Percentiles rank a stretch among this genome's conserved stretches.
These are phyloP conservation scores for Beauveria asiatica DNA, from an alignment of 2,329 filamentous ascomycete species.

Conservation along the genomic window DNA sequence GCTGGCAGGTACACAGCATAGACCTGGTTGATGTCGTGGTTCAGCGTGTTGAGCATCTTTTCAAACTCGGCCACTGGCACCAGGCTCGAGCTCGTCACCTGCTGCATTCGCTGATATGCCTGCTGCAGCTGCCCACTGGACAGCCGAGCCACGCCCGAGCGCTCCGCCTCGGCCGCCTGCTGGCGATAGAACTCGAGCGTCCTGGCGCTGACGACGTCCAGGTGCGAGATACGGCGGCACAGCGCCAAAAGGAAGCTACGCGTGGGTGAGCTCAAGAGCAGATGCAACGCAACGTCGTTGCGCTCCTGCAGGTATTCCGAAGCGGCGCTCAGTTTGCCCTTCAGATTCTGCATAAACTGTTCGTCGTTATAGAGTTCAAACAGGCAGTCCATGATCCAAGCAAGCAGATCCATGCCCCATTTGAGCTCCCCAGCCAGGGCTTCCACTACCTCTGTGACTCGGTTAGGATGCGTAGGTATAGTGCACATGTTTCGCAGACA, in stretches of 20 bases:
- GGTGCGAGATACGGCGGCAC: conserved; percentile 53
- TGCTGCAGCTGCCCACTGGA: conserved; percentile 46
- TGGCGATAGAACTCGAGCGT: conserved; percentile 44
- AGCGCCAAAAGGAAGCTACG: conserved; percentile 63
- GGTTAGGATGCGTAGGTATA: conserved; percentile 5
- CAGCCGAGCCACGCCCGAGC: conserved; percentile 28
- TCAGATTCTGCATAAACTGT: conserved; percentile 43
- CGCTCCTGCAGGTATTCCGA: conserved; percentile 42
- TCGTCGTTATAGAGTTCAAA: conserved; percentile 46
- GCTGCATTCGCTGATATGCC: conserved; percentile 46
- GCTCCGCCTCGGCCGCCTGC: conserved; percentile 32
- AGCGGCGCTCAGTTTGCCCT: conserved; percentile 39
- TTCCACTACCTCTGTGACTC: conserved; percentile 55
- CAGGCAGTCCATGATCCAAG: conserved; percentile 52
- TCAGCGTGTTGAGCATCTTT: conserved; percentile 44
- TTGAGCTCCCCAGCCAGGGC: conserved; percentile 65
- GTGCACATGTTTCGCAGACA: background rate
- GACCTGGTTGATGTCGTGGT: conserved; percentile 39
- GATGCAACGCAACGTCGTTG: conserved; percentile 51
- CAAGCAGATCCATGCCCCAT: conserved; percentile 68
- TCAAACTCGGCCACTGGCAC: conserved; percentile 56
- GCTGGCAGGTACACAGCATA: conserved; percentile 39
- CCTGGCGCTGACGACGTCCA: conserved; percentile 41
- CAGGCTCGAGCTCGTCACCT: conserved; percentile 40
- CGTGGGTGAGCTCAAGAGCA: conserved; percentile 65